Percentiles rank a stretch among this genome's conserved stretches.
phyloP scores from a whole-genome alignment of 1,139 yeast species.

The Geotrichum europaeum region DNA sequence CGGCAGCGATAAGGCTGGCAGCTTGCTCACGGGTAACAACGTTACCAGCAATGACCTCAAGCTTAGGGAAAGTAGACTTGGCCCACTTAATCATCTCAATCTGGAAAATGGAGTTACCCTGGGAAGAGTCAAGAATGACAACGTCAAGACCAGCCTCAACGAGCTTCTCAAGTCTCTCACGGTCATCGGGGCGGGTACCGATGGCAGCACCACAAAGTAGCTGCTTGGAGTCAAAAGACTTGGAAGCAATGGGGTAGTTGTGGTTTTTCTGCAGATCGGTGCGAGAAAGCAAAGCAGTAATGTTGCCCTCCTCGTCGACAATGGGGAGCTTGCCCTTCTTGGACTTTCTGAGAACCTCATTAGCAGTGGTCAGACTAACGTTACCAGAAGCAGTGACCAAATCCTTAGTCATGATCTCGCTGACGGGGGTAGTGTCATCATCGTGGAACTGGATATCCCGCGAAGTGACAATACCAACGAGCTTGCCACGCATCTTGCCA shows the following conservation, averaged over 20 bases:
- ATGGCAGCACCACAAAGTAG: conserved; percentile 97
- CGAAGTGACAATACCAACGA: conserved; percentile 91
- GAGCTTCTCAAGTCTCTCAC: conserved; percentile 71
- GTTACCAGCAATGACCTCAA: conserved; percentile 94
- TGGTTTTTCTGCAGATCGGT: conserved; percentile 96
- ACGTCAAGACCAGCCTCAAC: conserved; percentile 98
- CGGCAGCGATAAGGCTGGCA: conserved; percentile 88
- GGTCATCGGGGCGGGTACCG: conserved; percentile 90
- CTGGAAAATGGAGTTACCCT: conserved; percentile 96
- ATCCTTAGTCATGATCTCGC: conserved; percentile 85
- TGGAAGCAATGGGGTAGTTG: conserved; percentile 89
- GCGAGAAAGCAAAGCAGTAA: conserved; percentile 85
- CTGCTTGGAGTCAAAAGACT: conserved; percentile 89
- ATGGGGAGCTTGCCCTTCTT: conserved; percentile 98
- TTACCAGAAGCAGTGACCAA: conserved; percentile 66
- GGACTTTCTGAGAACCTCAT: conserved; percentile 80
- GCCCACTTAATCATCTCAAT: conserved; percentile 89
- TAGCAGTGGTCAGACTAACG: conserved; percentile 77
- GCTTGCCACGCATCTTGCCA: conserved; percentile 84
- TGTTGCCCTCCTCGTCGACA: conserved; percentile 67
- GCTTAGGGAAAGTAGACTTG: conserved; percentile 68
- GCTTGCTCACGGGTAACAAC: conserved; percentile 99
- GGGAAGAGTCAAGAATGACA: conserved; percentile 91
- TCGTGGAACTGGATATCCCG: conserved; percentile 97
- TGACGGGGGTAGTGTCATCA: conserved; percentile 52